phyloP scores from a whole-genome alignment of 768 basidiomycete genomes.

The Gautieria morchelliformis region DNA sequence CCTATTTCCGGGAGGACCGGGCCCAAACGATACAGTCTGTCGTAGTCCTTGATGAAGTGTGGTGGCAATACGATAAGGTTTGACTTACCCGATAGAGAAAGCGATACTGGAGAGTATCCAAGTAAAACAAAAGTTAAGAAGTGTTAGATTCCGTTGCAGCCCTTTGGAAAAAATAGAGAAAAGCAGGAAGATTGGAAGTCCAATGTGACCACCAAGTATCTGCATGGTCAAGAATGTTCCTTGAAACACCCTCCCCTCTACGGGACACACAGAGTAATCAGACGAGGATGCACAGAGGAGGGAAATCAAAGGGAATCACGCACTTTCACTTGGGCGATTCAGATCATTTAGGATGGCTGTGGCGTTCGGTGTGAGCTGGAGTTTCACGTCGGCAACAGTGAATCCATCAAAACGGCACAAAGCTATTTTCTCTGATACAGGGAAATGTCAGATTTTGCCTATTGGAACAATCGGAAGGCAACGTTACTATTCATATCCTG shows the following conservation, averaged over 20 bases:
- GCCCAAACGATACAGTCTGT: not conserved
- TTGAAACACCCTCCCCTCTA: not conserved
- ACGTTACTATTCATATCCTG: no score
- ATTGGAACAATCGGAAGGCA: no score
- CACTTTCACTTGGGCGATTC: no score
- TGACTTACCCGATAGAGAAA: not conserved
- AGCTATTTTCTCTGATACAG: no score
- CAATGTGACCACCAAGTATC: not conserved
- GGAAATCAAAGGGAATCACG: no score
- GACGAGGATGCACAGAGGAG: no score
- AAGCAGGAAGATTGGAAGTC: not conserved
- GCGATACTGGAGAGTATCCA: not conserved
- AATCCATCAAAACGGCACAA: no score
- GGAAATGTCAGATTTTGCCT: no score
- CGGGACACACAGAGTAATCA: not conserved
- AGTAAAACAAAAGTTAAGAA: not conserved
- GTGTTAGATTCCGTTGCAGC: not conserved
- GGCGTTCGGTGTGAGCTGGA: no score
- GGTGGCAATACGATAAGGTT: not conserved
- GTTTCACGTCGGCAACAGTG: no score
- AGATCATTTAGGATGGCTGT: no score
- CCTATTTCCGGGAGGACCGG: not conserved
- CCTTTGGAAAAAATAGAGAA: not conserved
- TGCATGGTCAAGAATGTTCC: not conserved
- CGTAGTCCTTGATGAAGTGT: not conserved